These are phyloP conservation scores for Penicillium psychrosexuale DNA, from an alignment of 2,329 filamentous ascomycete species.

Conservation along the genomic window DNA sequence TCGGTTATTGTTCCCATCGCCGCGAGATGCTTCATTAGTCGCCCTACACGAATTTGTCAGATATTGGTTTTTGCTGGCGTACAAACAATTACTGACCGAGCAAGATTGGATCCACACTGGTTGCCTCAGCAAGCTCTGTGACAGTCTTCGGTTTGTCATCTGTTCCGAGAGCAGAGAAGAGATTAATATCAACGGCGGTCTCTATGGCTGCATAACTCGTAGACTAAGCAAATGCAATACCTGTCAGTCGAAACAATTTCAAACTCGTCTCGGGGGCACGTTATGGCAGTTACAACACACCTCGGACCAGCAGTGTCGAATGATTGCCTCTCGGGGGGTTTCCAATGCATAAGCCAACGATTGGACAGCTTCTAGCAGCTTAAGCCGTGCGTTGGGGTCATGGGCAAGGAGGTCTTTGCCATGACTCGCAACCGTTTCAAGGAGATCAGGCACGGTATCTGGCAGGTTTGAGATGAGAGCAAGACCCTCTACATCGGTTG, in stretches of 20 bases:
- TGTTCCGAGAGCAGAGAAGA: neutral
- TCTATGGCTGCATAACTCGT: slow-evolving; percentile 1
- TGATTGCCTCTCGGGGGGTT: slow-evolving; percentile 50
- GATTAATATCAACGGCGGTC: neutral
- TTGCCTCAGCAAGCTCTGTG: neutral
- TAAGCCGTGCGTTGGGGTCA: neutral
- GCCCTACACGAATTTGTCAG: slow-evolving; percentile 10
- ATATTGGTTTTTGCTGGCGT: neutral
- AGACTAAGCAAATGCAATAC: neutral
- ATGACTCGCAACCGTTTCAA: neutral
- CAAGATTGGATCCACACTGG: neutral
- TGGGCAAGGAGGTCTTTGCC: neutral
- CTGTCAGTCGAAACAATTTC: neutral
- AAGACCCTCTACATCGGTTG: neutral
- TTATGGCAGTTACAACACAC: neutral
- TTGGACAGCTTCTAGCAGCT: slow-evolving; percentile 17
- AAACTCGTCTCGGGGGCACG: too few relatives aligned
- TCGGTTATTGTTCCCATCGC: slow-evolving; percentile 34
- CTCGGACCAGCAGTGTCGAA: slow-evolving; percentile 48
- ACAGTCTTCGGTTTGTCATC: neutral
- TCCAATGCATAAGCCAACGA: slow-evolving; percentile 34
- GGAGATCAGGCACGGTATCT: neutral
- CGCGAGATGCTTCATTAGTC: slow-evolving; percentile 33
- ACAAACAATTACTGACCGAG: neutral
- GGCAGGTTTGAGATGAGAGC: slow-evolving; percentile 1